Percentiles rank a stretch among this genome's conserved stretches.
These are phyloP conservation scores for Colletotrichum echinochloae DNA, from an alignment of 2,329 filamentous ascomycete genomes.

Conservation along the genomic window DNA sequence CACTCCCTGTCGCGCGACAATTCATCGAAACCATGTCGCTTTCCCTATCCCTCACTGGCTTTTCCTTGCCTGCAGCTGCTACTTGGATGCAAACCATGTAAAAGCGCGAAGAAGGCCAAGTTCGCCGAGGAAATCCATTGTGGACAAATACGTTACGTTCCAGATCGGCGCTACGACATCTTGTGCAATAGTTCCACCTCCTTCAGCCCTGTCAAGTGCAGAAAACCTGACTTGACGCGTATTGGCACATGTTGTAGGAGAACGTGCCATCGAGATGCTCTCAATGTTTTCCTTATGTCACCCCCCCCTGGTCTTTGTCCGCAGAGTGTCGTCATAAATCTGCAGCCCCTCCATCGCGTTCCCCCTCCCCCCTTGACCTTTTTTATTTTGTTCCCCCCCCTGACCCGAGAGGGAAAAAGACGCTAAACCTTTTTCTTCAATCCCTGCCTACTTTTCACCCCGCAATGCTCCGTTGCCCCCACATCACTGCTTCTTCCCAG, in stretches of 20 bases:
- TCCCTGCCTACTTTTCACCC: slow-evolving; percentile 1
- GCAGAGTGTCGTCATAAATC: slow-evolving; percentile 31
- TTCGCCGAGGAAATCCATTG: slow-evolving; percentile 2
- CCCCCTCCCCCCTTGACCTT: neutral
- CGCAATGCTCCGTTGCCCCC: neutral
- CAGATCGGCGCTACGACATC: slow-evolving; percentile 20
- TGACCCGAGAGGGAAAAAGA: neutral
- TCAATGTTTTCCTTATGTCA: slow-evolving; percentile 4
- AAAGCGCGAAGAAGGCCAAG: neutral
- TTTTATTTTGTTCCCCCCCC: neutral
- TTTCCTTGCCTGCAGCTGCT: neutral
- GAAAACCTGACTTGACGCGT: neutral
- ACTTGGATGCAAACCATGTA: slow-evolving; percentile 7
- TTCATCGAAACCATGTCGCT: neutral
- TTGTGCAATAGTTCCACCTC: neutral
- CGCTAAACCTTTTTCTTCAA: slow-evolving; percentile 11
- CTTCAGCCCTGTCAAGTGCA: slow-evolving; percentile 1
- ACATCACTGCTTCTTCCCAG: slow-evolving; percentile 25
- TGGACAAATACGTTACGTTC: slow-evolving; percentile 34
- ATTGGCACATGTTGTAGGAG: slow-evolving; percentile 10
- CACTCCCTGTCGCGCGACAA: slow-evolving; percentile 24
- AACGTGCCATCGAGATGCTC: slow-evolving; percentile 26
- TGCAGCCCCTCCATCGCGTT: slow-evolving; percentile 10
- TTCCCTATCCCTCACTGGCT: neutral
- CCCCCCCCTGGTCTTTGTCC: neutral